Evolutionary conservation across 1,284 basidiomycete genomes (phyloP).

Genomic region (Stygiomarasmius scandens): DNA sequence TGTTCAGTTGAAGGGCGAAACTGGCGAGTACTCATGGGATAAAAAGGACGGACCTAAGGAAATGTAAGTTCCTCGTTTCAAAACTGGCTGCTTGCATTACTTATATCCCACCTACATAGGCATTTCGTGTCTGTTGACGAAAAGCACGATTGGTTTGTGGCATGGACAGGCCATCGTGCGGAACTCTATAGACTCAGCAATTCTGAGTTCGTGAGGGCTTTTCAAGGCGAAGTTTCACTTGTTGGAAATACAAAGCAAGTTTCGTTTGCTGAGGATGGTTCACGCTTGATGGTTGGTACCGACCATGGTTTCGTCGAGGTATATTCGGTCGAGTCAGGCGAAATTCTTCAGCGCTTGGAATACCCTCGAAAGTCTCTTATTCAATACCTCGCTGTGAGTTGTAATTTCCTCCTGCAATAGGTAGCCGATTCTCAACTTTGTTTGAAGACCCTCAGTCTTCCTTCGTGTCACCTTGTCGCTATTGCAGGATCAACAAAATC

Average conservation of each 20-base stretch:
- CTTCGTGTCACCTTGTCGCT: not conserved
- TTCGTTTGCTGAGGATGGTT: not conserved
- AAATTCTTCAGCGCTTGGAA: not conserved
- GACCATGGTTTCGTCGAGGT: not conserved
- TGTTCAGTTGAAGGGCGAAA: not conserved
- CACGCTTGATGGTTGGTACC: not conserved
- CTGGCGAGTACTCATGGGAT: not conserved
- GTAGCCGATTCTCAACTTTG: not conserved
- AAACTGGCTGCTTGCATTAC: not conserved
- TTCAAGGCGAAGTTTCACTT: not conserved
- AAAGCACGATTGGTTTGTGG: not conserved
- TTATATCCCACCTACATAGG: not conserved
- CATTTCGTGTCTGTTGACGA: not conserved
- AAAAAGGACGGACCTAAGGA: not conserved
- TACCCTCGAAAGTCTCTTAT: not conserved
- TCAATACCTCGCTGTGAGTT: not conserved
- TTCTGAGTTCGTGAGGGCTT: not conserved
- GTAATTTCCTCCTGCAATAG: not conserved
- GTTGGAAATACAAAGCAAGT: not conserved
- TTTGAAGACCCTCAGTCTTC: slow-evolving; percentile 1
- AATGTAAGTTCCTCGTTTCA: not conserved
- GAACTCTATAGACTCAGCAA: not conserved
- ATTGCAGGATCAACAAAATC: slow-evolving; percentile 1
- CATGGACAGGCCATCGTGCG: not conserved
- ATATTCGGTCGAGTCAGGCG: not conserved